Evolutionary conservation across 352 stramenopile genomes (phyloP).

Genomic region (Phytophthora sp.): DNA sequence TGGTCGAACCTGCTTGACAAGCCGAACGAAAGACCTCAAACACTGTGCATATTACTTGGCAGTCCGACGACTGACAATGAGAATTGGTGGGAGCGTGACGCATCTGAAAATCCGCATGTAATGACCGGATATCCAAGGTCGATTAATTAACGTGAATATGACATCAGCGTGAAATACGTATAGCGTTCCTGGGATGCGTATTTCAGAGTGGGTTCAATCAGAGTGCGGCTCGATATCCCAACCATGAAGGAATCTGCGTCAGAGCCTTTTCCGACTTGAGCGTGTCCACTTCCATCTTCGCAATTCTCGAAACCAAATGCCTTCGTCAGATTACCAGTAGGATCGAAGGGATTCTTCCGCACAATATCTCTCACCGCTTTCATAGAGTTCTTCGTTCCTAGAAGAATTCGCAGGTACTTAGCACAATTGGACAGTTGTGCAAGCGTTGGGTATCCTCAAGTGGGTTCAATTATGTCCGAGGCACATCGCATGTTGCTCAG

Average conservation of each 20-base stretch:
- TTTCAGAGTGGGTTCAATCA: too few species aligned
- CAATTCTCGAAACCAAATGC: slow-evolving; percentile 1
- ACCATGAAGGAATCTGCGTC: slow-evolving; percentile 3
- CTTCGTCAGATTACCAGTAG: not conserved
- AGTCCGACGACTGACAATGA: too few species aligned
- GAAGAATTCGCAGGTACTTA: slow-evolving; percentile 1
- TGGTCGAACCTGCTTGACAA: too few species aligned
- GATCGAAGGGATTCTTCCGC: slow-evolving; percentile 2
- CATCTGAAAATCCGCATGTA: too few species aligned
- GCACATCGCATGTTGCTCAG: not conserved
- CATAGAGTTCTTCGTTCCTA: slow-evolving; percentile 1
- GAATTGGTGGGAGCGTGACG: too few species aligned
- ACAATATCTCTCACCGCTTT: not conserved
- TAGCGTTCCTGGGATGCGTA: too few species aligned
- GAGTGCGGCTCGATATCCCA: not conserved
- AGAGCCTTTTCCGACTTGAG: not conserved
- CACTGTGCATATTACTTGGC: too few species aligned
- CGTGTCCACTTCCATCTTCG: not conserved
- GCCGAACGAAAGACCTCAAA: too few species aligned
- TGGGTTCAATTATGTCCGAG: not conserved
- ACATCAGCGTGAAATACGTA: too few species aligned
- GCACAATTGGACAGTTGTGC: slow-evolving; percentile 3
- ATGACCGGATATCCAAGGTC: too few species aligned
- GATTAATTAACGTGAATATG: too few species aligned
- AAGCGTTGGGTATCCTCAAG: not conserved